Evolutionary conservation across 1,139 yeast genomes (phyloP).

Genomic region (Candida pseudoviswanathii): DNA sequence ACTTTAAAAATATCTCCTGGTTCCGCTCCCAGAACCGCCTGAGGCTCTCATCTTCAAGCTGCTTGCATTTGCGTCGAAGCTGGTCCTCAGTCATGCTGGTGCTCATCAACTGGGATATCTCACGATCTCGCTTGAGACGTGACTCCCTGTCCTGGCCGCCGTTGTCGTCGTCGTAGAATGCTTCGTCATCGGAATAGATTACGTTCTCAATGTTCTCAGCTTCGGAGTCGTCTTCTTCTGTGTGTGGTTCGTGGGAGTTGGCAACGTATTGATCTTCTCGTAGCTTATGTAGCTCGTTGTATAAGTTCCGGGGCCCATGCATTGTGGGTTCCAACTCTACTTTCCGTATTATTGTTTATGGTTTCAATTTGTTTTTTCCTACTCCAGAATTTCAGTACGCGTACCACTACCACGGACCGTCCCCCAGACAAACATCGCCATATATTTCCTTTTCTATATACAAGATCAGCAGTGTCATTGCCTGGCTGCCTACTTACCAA

Average conservation of each 20-base stretch:
- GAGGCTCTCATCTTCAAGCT: conserved; percentile 31
- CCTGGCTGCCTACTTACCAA: neutral
- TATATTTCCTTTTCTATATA: neutral
- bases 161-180: neutral
- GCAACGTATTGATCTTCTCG: neutral
- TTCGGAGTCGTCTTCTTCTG: neutral
- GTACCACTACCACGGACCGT: neutral
- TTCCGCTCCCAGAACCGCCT: conserved; percentile 45
- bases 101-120: conserved; percentile 7
- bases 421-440: neutral
- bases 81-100: neutral
- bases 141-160: neutral
- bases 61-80: conserved; percentile 20
- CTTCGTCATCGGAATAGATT: conserved; percentile 5
- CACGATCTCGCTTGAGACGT: neutral
- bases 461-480: neutral
- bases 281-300: neutral
- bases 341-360: neutral
- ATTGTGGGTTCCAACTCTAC: neutral
- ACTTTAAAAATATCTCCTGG: conserved; percentile 57
- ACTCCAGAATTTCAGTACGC: neutral
- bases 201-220: conserved; percentile 6
- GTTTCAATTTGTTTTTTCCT: neutral
- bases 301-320: neutral
- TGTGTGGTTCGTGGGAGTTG: neutral